Evolutionary conservation across 2,329 filamentous ascomycete species (phyloP).

Genomic region (Colletotrichum simmondsii): DNA sequence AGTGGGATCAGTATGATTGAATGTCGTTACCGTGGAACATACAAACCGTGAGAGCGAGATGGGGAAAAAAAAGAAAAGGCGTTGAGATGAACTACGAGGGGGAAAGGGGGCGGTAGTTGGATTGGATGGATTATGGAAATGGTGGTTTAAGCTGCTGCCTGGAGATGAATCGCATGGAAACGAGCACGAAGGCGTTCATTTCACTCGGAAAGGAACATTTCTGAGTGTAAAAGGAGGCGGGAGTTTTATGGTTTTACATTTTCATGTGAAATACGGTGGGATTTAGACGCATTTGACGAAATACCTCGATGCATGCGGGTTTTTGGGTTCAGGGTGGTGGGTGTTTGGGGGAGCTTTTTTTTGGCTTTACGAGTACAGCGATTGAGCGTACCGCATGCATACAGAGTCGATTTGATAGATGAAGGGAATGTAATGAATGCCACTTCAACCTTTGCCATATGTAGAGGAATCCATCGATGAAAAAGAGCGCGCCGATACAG

Average conservation of each 20-base stretch:
- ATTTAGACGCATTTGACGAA: not conserved
- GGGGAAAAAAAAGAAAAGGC: not conserved
- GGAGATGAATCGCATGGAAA: not conserved
- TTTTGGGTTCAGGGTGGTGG: not conserved
- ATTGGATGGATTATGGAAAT: not conserved
- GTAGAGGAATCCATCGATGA: too few relatives aligned
- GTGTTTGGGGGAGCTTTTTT: not conserved
- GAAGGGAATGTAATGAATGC: not conserved
- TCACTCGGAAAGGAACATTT: too few relatives aligned
- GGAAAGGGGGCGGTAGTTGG: too few relatives aligned
- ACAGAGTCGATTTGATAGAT: not conserved
- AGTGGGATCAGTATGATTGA: slow-evolving; percentile 47
- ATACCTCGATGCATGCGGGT: not conserved
- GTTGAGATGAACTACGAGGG: not conserved
- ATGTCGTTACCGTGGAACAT: not conserved
- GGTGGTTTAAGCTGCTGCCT: not conserved
- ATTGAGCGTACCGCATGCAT: not conserved
- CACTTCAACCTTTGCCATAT: too few relatives aligned
- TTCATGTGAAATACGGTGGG: not conserved
- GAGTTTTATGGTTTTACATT: not conserved
- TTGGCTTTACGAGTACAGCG: not conserved
- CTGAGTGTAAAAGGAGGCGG: too few relatives aligned
- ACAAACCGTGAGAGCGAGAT: not conserved
- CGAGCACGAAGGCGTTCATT: not conserved
- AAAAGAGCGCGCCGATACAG: not conserved